These are phyloP conservation scores for Neurospora sp. DNA, from an alignment of 2,329 filamentous ascomycete genomes.

Conservation along the genomic window DNA sequence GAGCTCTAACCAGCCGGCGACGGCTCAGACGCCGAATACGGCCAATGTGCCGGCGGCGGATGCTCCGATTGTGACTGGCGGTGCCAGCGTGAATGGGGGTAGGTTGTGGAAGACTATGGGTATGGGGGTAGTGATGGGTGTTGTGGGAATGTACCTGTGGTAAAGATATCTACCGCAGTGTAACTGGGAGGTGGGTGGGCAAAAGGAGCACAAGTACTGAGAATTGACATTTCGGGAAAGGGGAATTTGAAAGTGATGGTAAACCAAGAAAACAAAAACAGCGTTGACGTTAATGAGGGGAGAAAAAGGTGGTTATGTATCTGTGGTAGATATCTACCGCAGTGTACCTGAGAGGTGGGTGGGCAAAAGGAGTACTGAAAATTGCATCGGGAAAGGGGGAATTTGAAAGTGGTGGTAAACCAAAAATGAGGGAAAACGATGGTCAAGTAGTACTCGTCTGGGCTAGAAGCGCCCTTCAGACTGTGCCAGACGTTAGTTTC, in stretches of 20 bases:
- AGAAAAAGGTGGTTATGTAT: not conserved
- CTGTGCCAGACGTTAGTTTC: no score
- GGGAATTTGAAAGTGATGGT: not conserved
- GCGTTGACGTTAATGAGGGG: not conserved
- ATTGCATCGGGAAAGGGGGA: not conserved
- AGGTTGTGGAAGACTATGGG: not conserved
- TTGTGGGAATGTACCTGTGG: not conserved
- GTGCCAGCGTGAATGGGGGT: not conserved
- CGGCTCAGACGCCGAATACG: not conserved
- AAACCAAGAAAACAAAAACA: not conserved
- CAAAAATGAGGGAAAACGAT: not conserved
- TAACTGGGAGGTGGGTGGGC: not conserved
- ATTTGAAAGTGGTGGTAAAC: not conserved
- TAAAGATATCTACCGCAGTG: not conserved
- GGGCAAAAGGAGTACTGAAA: not conserved
- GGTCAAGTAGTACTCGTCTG: not conserved
- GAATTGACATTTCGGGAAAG: not conserved
- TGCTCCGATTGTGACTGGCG: not conserved
- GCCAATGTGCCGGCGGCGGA: not conserved
- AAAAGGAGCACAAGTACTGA: not conserved
- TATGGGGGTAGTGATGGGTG: not conserved
- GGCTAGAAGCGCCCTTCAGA: no score
- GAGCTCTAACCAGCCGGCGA: not conserved
- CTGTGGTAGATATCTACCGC: not conserved
- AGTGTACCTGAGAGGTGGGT: not conserved